A percentile compares a stretch with the other conserved stretches of the same genome.
phyloP scores from a whole-genome alignment of 805 yeast genomes.

The Helenozyma rhizophorensis region DNA sequence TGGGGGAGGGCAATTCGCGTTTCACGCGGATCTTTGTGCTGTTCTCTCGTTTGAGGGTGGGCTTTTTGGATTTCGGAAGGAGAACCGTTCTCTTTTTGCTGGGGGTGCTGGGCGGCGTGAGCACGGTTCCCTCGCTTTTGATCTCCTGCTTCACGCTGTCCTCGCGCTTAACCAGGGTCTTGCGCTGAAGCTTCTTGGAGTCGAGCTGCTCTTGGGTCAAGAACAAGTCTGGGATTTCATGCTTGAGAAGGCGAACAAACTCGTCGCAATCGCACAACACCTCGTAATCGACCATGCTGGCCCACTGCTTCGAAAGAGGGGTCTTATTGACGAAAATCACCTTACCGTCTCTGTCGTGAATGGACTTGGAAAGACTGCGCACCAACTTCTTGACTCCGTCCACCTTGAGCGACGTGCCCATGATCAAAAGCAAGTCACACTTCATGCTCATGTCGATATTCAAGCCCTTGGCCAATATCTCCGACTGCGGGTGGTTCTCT shows the following conservation, averaged over 20 bases:
- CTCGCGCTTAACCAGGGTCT: not conserved
- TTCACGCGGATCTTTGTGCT: slow-evolving; percentile 5
- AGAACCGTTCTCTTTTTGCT: slow-evolving; percentile 18
- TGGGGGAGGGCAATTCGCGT: slow-evolving; percentile 29
- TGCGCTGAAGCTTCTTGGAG: slow-evolving; percentile 33
- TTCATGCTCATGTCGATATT: slow-evolving; percentile 57
- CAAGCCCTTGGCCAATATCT: slow-evolving; percentile 67
- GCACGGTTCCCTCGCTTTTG: slow-evolving; percentile 12
- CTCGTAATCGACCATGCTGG: slow-evolving; percentile 71
- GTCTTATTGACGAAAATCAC: slow-evolving; percentile 77
- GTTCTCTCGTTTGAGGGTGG: slow-evolving; percentile 11
- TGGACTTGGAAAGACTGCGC: slow-evolving; percentile 57
- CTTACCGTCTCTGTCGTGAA: slow-evolving; percentile 75
- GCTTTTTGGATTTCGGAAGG: slow-evolving; percentile 18
- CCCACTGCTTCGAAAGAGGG: slow-evolving; percentile 62
- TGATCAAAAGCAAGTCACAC: slow-evolving; percentile 79
- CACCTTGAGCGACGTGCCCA: slow-evolving; percentile 91
- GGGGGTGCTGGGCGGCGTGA: slow-evolving; percentile 35
- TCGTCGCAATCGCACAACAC: slow-evolving; percentile 76
- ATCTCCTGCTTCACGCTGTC: slow-evolving; percentile 1
- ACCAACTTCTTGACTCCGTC: slow-evolving; percentile 85
- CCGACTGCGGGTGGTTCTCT: slow-evolving; percentile 87
- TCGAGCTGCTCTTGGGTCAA: slow-evolving; percentile 50
- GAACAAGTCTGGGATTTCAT: slow-evolving; percentile 59
- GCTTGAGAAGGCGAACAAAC: slow-evolving; percentile 59